These are phyloP conservation scores for Phascolomyces articulosus DNA, from an alignment of 371 early-diverging fungal species.

Conservation along the genomic window DNA sequence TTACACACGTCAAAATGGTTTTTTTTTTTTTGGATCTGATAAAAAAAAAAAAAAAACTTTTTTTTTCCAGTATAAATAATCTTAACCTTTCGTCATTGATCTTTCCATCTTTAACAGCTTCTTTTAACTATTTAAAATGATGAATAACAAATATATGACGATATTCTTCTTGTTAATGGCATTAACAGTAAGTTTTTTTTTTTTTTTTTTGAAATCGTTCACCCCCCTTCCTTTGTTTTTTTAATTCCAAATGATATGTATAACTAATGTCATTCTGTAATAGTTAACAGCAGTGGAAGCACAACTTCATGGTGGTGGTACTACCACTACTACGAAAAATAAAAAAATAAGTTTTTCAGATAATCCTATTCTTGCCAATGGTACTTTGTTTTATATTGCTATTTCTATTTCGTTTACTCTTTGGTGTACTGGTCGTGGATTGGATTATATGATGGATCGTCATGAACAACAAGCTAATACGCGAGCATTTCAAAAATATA, in stretches of 20 bases:
- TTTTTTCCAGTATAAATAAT: background rate
- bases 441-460: conserved; percentile 22
- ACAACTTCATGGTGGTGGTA: background rate
- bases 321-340: background rate
- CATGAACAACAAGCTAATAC: conserved; percentile 17
- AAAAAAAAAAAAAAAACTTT: background rate
- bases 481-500: background rate
- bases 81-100: too few relatives aligned
- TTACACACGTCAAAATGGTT: too few relatives aligned
- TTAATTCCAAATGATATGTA: background rate
- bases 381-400: conserved; percentile 29
- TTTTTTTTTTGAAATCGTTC: background rate
- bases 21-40: background rate
- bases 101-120: background rate
- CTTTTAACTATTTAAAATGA: background rate
- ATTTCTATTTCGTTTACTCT: conserved; percentile 24
- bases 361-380: conserved; percentile 13
- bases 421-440: conserved; percentile 32
- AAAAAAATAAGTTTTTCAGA: background rate
- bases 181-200: background rate
- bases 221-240: background rate
- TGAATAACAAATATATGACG: background rate
- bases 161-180: background rate
- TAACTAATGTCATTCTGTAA: background rate
- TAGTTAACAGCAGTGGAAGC: background rate